Evolutionary conservation across 2,329 filamentous ascomycete species (phyloP).

Genomic region (Dendrostoma leiphaemia): DNA sequence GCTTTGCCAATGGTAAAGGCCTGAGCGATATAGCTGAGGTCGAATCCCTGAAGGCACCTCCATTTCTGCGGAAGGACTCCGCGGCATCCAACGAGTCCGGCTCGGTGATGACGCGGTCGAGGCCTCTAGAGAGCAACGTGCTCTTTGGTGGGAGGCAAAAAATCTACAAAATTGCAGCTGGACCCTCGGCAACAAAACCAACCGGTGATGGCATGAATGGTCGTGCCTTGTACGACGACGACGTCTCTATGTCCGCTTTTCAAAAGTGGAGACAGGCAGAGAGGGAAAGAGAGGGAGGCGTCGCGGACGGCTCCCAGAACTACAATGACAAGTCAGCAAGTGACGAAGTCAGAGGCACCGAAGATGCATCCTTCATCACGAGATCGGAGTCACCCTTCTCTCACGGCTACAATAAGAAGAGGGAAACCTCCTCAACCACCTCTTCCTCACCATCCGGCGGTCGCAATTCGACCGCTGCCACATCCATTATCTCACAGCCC

Average conservation of each 20-base stretch:
- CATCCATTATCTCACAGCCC: conserved; percentile 77
- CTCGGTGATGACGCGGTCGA: conserved; percentile 80
- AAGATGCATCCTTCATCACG: conserved; percentile 32
- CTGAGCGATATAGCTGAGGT: conserved; percentile 89
- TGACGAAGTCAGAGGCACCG: conserved; percentile 28
- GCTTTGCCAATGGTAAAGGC: conserved; percentile 46
- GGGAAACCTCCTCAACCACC: conserved; percentile 83
- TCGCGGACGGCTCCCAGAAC: conserved; percentile 39
- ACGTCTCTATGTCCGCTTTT: conserved; percentile 79
- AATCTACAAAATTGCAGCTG: conserved; percentile 78
- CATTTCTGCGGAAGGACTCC: conserved; percentile 60
- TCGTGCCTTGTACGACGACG: conserved; percentile 78
- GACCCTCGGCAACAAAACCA: conserved; percentile 41
- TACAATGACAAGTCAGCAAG: conserved; percentile 33
- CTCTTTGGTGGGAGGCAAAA: conserved; percentile 95
- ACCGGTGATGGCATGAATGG: conserved; percentile 54
- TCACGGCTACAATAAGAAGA: conserved; percentile 67
- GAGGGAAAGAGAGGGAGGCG: conserved; percentile 41
- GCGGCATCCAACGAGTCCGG: conserved; percentile 66
- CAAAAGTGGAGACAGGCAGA: conserved; percentile 69
- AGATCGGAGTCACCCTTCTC: conserved; percentile 57
- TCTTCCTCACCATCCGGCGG: conserved; percentile 67
- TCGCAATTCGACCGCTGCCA: conserved; percentile 82
- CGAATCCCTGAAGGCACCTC: conserved; percentile 67
- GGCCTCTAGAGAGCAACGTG: conserved; percentile 85